A percentile compares a stretch with the other conserved stretches of the same genome.
Evolutionary conservation across 2,329 filamentous ascomycete species (phyloP).

Genomic region (Allantophomopsis lycopodina): DNA sequence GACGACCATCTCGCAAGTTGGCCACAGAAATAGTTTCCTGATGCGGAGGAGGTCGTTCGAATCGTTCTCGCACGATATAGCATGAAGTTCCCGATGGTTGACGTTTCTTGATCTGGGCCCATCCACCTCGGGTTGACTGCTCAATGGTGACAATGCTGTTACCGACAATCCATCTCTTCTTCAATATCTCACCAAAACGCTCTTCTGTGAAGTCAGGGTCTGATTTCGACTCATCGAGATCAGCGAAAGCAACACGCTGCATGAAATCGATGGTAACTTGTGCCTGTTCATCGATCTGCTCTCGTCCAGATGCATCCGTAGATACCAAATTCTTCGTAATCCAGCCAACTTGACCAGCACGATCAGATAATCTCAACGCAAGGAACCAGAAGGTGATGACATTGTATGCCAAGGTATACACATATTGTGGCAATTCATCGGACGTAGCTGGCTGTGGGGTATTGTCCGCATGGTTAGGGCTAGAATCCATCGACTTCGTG

Average conservation of each 20-base stretch:
- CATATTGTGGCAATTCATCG: slow-evolving; percentile 81
- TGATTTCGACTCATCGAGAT: slow-evolving; percentile 63
- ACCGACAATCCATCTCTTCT: slow-evolving; percentile 59
- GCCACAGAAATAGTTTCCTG: slow-evolving; percentile 35
- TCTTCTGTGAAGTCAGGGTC: slow-evolving; percentile 52
- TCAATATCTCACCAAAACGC: slow-evolving; percentile 50
- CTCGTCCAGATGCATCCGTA: slow-evolving; percentile 59
- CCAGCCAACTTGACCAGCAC: slow-evolving; percentile 75
- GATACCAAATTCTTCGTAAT: slow-evolving; percentile 76
- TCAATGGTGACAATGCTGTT: slow-evolving; percentile 64
- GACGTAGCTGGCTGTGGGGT: slow-evolving; percentile 26
- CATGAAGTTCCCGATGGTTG: slow-evolving; percentile 54
- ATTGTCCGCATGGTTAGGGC: slow-evolving; percentile 27
- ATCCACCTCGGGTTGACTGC: slow-evolving; percentile 51
- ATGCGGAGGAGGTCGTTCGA: slow-evolving; percentile 41
- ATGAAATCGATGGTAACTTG: slow-evolving; percentile 91
- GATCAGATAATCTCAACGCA: slow-evolving; percentile 71
- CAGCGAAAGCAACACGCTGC: slow-evolving; percentile 76
- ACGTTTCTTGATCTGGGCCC: slow-evolving; percentile 58
- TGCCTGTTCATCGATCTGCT: slow-evolving; percentile 79
- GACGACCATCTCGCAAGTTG: slow-evolving; percentile 32
- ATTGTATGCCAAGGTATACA: slow-evolving; percentile 87
- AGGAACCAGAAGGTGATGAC: slow-evolving; percentile 97
- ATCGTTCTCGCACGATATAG: slow-evolving; percentile 38
- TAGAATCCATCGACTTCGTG: slow-evolving; percentile 20